Evolutionary conservation across 2,329 filamentous ascomycete genomes (phyloP).

Genomic region (Cytospora piceae): DNA sequence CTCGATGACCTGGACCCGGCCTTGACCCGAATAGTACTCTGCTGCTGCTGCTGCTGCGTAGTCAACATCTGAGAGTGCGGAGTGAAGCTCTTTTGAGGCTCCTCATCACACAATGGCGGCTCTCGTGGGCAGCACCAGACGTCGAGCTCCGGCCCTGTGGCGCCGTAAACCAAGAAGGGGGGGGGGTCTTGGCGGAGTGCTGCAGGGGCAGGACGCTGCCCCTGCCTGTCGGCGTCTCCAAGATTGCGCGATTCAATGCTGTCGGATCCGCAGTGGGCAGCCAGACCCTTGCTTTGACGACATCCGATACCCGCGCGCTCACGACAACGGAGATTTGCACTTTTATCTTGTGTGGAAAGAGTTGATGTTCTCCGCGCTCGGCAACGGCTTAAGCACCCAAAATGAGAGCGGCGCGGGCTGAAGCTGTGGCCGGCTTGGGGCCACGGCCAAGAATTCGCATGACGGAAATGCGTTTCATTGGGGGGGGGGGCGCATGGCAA

Average conservation of each 20-base stretch:
- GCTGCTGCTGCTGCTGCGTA: neutral
- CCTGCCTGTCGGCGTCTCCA: constrained; percentile 37
- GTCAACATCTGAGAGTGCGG: neutral
- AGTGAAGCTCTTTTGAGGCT: neutral
- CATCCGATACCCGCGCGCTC: constrained; percentile 11
- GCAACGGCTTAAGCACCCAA: constrained; percentile 6
- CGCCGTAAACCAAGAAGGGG: neutral
- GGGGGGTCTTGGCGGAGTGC: constrained; percentile 23
- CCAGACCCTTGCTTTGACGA: constrained; percentile 17
- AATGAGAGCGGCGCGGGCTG: constrained; percentile 30
- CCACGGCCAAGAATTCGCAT: constrained; percentile 45
- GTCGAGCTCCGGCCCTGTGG: constrained; percentile 4
- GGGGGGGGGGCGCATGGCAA: constrained; percentile 46
- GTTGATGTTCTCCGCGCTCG: neutral
- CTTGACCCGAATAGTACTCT: neutral
- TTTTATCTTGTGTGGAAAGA: constrained; percentile 1
- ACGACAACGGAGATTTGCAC: neutral
- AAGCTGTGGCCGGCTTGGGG: constrained; percentile 32
- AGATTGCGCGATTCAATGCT: constrained; percentile 48
- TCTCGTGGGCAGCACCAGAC: neutral
- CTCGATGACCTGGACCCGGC: neutral
- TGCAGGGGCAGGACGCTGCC: constrained; percentile 24
- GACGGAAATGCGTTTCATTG: constrained; percentile 50
- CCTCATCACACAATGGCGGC: neutral
- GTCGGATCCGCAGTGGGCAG: constrained; percentile 29